phyloP scores from a whole-genome alignment of 2,329 filamentous ascomycete genomes.

The Gremmenia infestans region DNA sequence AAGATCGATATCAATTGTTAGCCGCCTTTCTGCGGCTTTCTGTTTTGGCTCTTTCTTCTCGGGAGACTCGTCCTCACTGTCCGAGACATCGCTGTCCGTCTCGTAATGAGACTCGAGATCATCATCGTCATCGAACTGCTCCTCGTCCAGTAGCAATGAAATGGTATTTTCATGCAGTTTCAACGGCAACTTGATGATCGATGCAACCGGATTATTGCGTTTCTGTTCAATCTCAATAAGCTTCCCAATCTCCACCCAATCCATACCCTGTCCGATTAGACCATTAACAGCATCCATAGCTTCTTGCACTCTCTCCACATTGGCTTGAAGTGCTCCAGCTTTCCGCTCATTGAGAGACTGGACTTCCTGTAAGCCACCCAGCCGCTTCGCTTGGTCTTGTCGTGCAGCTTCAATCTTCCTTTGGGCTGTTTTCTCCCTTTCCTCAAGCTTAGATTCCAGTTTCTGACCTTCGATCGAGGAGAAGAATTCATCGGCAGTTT shows the following conservation, averaged over 20 bases:
- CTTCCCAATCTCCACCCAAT: slow-evolving; percentile 88
- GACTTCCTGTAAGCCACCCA: slow-evolving; percentile 75
- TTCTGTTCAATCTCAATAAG: slow-evolving; percentile 84
- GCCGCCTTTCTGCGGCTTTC: slow-evolving; percentile 44
- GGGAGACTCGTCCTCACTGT: slow-evolving; percentile 49
- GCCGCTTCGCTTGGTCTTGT: slow-evolving; percentile 76
- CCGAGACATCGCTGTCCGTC: slow-evolving; percentile 60
- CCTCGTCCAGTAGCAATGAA: slow-evolving; percentile 69
- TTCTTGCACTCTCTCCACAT: slow-evolving; percentile 86
- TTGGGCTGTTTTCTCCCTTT: slow-evolving; percentile 76
- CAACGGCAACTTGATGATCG: slow-evolving; percentile 79
- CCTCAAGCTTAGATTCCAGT: slow-evolving; percentile 74
- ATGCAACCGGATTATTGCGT: slow-evolving; percentile 76
- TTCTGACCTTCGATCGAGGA: slow-evolving; percentile 94
- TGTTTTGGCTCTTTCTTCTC: slow-evolving; percentile 33
- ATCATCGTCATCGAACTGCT: slow-evolving; percentile 52
- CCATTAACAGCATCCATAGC: slow-evolving; percentile 89
- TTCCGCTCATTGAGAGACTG: slow-evolving; percentile 83
- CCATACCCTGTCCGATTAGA: slow-evolving; percentile 90
- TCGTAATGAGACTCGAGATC: slow-evolving; percentile 45
- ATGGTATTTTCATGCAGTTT: slow-evolving; percentile 88
- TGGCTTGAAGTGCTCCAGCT: slow-evolving; percentile 84
- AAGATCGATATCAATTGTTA: slow-evolving; percentile 82
- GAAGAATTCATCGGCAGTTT: slow-evolving; percentile 93
- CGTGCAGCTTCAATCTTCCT: slow-evolving; percentile 81